These are phyloP conservation scores for Candida sp. DNA, from an alignment of 1,139 yeast species.

Conservation along the genomic window DNA sequence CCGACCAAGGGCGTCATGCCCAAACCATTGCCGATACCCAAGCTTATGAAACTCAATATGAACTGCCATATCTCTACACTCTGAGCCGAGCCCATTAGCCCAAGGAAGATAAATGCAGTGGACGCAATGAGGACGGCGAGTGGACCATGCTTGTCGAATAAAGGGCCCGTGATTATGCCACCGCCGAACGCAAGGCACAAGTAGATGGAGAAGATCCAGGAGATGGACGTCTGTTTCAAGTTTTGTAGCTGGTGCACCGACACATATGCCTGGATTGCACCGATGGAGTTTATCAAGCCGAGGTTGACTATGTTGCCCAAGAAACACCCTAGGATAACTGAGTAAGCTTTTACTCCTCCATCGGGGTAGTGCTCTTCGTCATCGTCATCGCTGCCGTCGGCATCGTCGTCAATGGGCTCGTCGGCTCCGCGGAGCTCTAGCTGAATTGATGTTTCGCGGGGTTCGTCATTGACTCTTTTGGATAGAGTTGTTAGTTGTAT, in stretches of 20 bases:
- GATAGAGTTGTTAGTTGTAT: background rate
- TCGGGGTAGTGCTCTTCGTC: conserved; percentile 52
- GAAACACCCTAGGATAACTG: conserved; percentile 67
- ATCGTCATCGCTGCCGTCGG: background rate
- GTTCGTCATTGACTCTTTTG: background rate
- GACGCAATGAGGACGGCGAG: conserved; percentile 47
- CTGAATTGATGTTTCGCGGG: background rate
- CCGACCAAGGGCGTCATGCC: conserved; percentile 63
- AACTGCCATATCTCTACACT: conserved; percentile 57
- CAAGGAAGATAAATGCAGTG: conserved; percentile 44
- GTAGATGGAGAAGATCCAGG: conserved; percentile 74
- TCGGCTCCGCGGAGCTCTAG: background rate
- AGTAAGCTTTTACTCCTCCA: conserved; percentile 63
- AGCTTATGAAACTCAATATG: conserved; percentile 52
- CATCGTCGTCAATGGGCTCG: background rate
- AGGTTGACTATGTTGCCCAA: conserved; percentile 60
- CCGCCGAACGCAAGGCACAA: conserved; percentile 59
- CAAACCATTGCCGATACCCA: conserved; percentile 61
- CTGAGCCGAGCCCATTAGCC: conserved; percentile 55
- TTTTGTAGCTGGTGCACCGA: conserved; percentile 53
- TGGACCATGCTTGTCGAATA: conserved; percentile 55
- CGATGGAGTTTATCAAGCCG: conserved; percentile 66
- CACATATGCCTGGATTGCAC: conserved; percentile 69
- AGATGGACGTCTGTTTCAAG: conserved; percentile 48
- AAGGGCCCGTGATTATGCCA: conserved; percentile 51